These are phyloP conservation scores for Mycena sanguinolenta DNA, from an alignment of 768 basidiomycete species.

Conservation along the genomic window DNA sequence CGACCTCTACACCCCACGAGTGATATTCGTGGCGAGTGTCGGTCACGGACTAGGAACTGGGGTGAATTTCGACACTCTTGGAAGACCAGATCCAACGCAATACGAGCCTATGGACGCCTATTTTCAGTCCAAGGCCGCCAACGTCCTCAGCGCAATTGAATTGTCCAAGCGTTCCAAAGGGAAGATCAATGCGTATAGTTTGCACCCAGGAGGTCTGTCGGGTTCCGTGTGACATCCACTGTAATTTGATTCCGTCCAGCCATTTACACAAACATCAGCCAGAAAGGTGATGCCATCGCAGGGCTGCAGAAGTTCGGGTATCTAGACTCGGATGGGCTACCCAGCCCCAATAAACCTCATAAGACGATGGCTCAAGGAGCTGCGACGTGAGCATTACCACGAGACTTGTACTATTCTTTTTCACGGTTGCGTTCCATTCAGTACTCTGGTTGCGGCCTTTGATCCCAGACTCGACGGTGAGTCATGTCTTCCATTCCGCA, in stretches of 20 bases:
- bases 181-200: conserved; percentile 16
- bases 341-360: neutral
- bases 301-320: neutral
- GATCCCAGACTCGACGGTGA: conserved; percentile 25
- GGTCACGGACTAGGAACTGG: conserved; percentile 1
- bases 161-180: conserved; percentile 14
- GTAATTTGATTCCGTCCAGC: neutral
- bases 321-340: conserved; percentile 19
- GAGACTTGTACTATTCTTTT: neutral
- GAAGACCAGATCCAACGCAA: neutral
- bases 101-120: neutral
- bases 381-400: conserved; percentile 28
- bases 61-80: conserved; percentile 11
- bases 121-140: conserved; percentile 17
- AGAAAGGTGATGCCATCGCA: neutral
- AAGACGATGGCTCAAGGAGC: conserved; percentile 16
- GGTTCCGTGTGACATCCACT: no score
- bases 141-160: conserved; percentile 25
- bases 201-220: conserved; percentile 22
- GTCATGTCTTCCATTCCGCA: neutral
- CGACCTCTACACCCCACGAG: conserved; percentile 5
- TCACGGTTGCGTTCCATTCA: neutral
- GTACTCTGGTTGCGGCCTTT: conserved; percentile 30
- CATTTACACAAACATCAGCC: conserved; percentile 12
- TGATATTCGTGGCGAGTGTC: conserved; percentile 10